A percentile compares a stretch with the other conserved stretches of the same genome.
These are phyloP conservation scores for Fusarium secorum DNA, from an alignment of 2,329 filamentous ascomycete genomes.

Conservation along the genomic window DNA sequence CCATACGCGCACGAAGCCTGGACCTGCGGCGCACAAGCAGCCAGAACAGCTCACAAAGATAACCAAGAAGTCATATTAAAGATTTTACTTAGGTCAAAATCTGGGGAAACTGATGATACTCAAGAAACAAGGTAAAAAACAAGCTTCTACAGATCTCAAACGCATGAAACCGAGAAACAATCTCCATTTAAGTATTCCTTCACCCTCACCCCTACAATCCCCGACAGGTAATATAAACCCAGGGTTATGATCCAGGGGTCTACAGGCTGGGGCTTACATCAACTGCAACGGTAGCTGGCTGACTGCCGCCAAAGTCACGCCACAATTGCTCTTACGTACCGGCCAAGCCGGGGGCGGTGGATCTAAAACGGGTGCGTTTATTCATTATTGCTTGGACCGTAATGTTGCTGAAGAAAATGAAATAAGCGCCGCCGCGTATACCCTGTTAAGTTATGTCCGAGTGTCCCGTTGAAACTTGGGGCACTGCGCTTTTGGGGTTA, in stretches of 20 bases:
- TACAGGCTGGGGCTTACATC: constrained; percentile 5
- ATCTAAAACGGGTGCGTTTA: background rate
- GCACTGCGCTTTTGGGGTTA: background rate
- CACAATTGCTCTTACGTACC: background rate
- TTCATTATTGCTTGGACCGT: background rate
- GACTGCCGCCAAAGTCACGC: background rate
- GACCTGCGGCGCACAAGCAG: constrained; percentile 21
- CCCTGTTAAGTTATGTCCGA: background rate
- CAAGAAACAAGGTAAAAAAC: background rate
- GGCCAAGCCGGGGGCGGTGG: background rate
- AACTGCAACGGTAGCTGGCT: background rate
- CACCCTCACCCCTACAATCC: background rate
- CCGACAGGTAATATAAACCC: background rate
- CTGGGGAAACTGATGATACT: background rate
- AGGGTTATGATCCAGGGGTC: background rate
- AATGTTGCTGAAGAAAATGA: background rate
- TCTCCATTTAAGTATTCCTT: background rate
- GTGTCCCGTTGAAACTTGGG: background rate
- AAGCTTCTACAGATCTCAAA: background rate
- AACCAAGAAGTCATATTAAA: constrained; percentile 22
- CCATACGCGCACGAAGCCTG: constrained; percentile 52
- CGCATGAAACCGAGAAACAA: background rate
- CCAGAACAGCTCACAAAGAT: constrained; percentile 18
- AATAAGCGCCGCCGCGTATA: background rate
- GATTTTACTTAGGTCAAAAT: background rate